phyloP scores from a whole-genome alignment of 441 rosid genomes.

The Corymbia calophylla region DNA sequence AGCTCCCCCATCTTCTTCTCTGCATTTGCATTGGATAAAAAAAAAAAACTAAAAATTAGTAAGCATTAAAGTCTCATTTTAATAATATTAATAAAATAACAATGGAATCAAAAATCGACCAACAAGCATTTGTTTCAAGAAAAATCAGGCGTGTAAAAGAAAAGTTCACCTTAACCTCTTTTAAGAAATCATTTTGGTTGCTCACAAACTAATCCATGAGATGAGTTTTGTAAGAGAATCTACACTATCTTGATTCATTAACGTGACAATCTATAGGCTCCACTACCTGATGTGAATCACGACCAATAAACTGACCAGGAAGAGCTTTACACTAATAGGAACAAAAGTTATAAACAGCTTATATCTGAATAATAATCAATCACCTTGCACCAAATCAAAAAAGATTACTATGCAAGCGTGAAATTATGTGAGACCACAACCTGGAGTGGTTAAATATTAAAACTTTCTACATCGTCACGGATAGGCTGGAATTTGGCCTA shows the following conservation, averaged over 20 bases:
- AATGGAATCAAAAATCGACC: not conserved
- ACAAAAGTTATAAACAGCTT: not conserved
- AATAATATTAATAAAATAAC: not conserved
- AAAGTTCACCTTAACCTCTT: not conserved
- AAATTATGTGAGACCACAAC: not conserved
- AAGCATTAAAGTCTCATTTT: not conserved
- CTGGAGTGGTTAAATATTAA: not conserved
- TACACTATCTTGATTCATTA: not conserved
- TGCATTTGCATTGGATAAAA: constrained; percentile 8
- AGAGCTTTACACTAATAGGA: not conserved
- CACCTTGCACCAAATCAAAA: not conserved
- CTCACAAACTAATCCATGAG: not conserved
- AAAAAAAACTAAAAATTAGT: not conserved
- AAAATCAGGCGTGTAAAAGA: not conserved
- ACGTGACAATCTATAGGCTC: not conserved
- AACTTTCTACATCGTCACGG: not conserved
- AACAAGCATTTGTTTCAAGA: not conserved
- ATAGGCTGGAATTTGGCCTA: not conserved
- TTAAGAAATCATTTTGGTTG: not conserved
- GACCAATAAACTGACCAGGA: not conserved
- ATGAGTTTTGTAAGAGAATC: not conserved
- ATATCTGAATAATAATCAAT: not conserved
- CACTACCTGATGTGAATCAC: not conserved
- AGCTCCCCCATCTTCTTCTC: constrained; percentile 90
- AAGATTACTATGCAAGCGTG: not conserved